These are phyloP conservation scores for Xylaria longipes DNA, from an alignment of 495 filamentous ascomycete species.

Conservation along the genomic window DNA sequence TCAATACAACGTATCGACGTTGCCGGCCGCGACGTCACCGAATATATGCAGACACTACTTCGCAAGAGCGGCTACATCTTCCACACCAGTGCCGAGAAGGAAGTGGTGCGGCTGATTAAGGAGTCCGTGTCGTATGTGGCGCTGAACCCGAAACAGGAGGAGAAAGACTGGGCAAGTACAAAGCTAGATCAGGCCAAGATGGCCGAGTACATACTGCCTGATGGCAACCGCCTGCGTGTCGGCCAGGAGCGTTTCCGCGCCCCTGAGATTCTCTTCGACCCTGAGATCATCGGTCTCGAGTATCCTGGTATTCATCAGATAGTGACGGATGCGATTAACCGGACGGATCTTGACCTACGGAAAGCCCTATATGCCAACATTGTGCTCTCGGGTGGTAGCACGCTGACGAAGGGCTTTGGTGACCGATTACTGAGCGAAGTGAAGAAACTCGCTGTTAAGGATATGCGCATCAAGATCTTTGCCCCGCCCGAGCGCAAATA, in stretches of 20 bases:
- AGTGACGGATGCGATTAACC: slow-evolving; percentile 92
- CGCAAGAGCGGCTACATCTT: slow-evolving; percentile 93
- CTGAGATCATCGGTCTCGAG: slow-evolving; percentile 94
- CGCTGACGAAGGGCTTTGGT: slow-evolving; percentile 87
- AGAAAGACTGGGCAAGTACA: slow-evolving; percentile 87
- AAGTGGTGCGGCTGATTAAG: slow-evolving; percentile 96
- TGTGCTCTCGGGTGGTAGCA: slow-evolving; percentile 93
- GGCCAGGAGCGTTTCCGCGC: slow-evolving; percentile 84
- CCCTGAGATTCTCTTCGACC: slow-evolving; percentile 97
- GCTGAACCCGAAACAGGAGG: slow-evolving; percentile 86
- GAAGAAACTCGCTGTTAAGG: slow-evolving; percentile 90
- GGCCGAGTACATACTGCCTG: slow-evolving; percentile 86
- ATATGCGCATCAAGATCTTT: slow-evolving; percentile 99
- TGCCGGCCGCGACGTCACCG: slow-evolving; percentile 96
- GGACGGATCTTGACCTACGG: slow-evolving; percentile 96
- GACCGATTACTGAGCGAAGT: slow-evolving; percentile 91
- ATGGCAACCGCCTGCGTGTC: slow-evolving; percentile 67
- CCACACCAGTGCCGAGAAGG: slow-evolving; percentile 97
- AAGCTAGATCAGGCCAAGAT: slow-evolving; percentile 70
- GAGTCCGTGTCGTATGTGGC: slow-evolving; percentile 94
- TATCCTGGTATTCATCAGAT: slow-evolving; percentile 98
- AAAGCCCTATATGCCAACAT: slow-evolving; percentile 96
- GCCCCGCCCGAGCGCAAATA: slow-evolving; percentile 97
- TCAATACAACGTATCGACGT: slow-evolving; percentile 96
- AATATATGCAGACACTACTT: slow-evolving; percentile 89